Evolutionary conservation across 2,329 filamentous ascomycete genomes (phyloP).

Genomic region (Epichloe baconii): DNA sequence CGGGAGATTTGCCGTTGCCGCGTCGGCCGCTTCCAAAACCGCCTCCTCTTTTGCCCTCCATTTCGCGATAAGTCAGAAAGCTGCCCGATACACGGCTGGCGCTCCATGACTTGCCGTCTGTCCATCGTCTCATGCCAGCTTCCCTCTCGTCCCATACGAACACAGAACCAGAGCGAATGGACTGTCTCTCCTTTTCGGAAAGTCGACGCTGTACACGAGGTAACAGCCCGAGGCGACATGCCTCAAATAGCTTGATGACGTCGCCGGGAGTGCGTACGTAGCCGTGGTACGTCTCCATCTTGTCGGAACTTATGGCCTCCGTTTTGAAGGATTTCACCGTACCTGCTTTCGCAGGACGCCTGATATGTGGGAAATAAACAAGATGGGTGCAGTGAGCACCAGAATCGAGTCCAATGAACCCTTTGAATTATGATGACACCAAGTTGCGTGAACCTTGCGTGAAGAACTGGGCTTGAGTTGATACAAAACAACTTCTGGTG

Average conservation of each 20-base stretch:
- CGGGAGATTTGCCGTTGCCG: conserved; percentile 63
- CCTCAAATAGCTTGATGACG: conserved; percentile 97
- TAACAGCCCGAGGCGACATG: conserved; percentile 76
- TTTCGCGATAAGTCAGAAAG: conserved; percentile 93
- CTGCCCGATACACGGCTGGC: conserved; percentile 94
- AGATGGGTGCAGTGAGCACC: background rate
- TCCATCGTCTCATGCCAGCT: conserved; percentile 97
- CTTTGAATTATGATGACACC: background rate
- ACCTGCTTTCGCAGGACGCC: conserved; percentile 10
- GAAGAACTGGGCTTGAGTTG: background rate
- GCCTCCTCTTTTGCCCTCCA: conserved; percentile 94
- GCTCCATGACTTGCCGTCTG: conserved; percentile 97
- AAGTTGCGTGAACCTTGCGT: background rate
- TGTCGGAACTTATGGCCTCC: conserved; percentile 15
- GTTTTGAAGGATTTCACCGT: conserved; percentile 9
- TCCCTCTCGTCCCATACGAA: conserved; percentile 99
- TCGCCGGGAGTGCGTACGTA: conserved; percentile 91
- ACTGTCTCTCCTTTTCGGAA: conserved; percentile 93
- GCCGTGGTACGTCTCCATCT: conserved; percentile 95
- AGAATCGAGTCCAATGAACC: background rate
- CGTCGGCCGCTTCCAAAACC: conserved; percentile 49
- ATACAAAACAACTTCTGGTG: background rate
- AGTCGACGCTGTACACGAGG: conserved; percentile 85
- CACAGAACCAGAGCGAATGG: conserved; percentile 90
- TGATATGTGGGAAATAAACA: background rate